Evolutionary conservation across 345 rosid genomes (phyloP), one percentile per base, ranked within the genome.

Genomic region (Turritis glabra): DNA sequence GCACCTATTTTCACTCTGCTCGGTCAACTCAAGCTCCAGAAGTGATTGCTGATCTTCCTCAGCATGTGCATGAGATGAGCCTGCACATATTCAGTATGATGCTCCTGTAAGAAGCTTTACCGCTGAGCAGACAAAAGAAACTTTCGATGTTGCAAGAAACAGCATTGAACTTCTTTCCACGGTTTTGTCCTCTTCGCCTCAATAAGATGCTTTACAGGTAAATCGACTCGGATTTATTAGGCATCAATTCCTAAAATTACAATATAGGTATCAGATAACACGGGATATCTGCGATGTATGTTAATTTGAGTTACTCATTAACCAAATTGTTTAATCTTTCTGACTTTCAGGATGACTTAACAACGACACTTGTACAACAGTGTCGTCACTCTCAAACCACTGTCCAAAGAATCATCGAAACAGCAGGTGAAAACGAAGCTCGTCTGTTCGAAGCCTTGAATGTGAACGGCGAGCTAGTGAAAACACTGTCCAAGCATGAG

Each of bases 401-500:
- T 29, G 85, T 96, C 55, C 96, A 81, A 80, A 85, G 98, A 81
- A 90, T 96, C 77, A 87, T 96, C 2, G 99, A 96, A 81, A 84
- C 92, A 29, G 89, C 87, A 73, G 97, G 97, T 65, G 94, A 92
- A 32, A 81, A 92, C 5, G 99, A 96, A 81, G 91, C 97, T 19
- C 73, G 90, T 76, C 91, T 96, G 11, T 96, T 96, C 26, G 97
- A 96, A 85, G 98, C 98, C 60, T 79, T 96, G 87, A 96, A 92
- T 78, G 89, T 89, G 79, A 96, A 92, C 35, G 99, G 92, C 35
- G 98, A 96, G 80, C 81, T 96, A 64, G 91, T 89, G 80, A 96
- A 89, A 76, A 96, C 75, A 40, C 85, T 92, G 47, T 79, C 89
- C 7, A 92, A 83, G 87, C 88, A 83, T 50, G 94, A 90, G 73